Base-by-base conservation (phyloP, 2,329 filamentous ascomycete genomes). In the Fonsecaea nubica region DNA sequence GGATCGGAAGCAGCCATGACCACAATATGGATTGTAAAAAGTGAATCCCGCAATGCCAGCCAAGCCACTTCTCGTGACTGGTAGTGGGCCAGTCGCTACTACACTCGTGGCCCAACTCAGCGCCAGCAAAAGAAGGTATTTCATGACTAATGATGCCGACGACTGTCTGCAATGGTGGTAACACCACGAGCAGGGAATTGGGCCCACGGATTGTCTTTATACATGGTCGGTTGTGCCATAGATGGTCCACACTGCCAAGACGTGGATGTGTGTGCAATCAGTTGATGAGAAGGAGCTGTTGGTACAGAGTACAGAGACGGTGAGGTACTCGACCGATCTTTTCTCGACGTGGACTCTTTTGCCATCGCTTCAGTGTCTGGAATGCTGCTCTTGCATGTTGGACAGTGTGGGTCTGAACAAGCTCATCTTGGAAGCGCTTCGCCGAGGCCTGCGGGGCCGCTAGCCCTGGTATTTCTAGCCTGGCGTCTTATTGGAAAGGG, bases 1-100 rank as follows among this genome's bases (percentile, higher is more conserved):
- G 12, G 52, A 32, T n/a, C 52, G 52, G 52, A 54, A 54, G 10
- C 52, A 54, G 33, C 52, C 52, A 54, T 54, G 52, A n/a, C 5
- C 52, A 54, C 52, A 32, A 36, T 33, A 54, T 6, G 52, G 52
- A 36, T 54, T 33, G 21, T 33, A 54, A 18, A 54, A 54, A 3
- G 52, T 54, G 18, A 54, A 54, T 54, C 52, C 52, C 12, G n/a
- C 52, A n/a, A 54, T 35, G 30, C 25, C 52, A 9, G 52, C 52
- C 5, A 54, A 25, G n/a, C 52, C 52, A 10, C 8, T 54, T 54
- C 52, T 54, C n/a, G n/a, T 54, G 12, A 54, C 52, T 13, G 52
- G 52, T n/a, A 55, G 7, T 13, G 52, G 52, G 12, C 52, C 52
- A 21, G 52, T 55, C 3, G 52, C 52, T 42, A n/a, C 40, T n/a